These are phyloP conservation scores for Xylariaceae sp. DNA, from an alignment of 2,329 filamentous ascomycete species.

Conservation along the genomic window DNA sequence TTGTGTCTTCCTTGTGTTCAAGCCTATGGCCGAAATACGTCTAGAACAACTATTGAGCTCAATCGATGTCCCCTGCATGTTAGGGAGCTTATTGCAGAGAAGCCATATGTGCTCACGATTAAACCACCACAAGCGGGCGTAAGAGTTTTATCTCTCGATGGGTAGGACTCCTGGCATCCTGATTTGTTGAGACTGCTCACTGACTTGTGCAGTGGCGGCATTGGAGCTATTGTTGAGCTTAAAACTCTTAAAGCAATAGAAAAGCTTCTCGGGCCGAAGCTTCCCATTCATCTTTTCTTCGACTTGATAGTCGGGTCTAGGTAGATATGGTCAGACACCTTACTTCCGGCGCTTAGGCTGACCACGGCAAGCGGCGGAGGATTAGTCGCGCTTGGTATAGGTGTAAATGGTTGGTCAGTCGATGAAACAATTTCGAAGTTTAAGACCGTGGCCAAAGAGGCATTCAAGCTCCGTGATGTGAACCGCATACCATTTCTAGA, in stretches of 20 bases:
- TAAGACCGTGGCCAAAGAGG: conserved; percentile 38
- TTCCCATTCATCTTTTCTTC: conserved; percentile 40
- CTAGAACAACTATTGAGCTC: conserved; percentile 38
- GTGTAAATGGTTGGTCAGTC: conserved; percentile 39
- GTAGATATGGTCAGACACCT: conserved; percentile 21
- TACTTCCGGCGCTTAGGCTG: neutral
- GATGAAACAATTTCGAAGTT: conserved; percentile 36
- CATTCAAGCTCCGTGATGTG: too few relatives aligned
- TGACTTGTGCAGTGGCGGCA: conserved; percentile 35
- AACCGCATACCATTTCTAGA: too few relatives aligned
- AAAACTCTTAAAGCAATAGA: conserved; percentile 36
- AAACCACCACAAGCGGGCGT: conserved; percentile 37
- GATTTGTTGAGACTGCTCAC: neutral
- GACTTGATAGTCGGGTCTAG: conserved; percentile 39
- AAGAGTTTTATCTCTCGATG: conserved; percentile 36
- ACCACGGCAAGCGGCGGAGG: conserved; percentile 33
- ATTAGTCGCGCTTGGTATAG: conserved; percentile 36
- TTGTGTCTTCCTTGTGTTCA: conserved; percentile 37
- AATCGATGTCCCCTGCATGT: conserved; percentile 38
- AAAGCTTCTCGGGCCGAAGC: conserved; percentile 33
- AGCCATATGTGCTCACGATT: conserved; percentile 35
- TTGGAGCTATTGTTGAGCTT: conserved; percentile 35
- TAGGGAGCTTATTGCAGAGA: conserved; percentile 34
- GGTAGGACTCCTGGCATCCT: conserved; percentile 23
- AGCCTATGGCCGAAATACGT: conserved; percentile 35